Percentiles rank a stretch among this genome's conserved stretches.
phyloP scores from a whole-genome alignment of 2,329 filamentous ascomycete genomes.

The Plenodomus lindquistii region DNA sequence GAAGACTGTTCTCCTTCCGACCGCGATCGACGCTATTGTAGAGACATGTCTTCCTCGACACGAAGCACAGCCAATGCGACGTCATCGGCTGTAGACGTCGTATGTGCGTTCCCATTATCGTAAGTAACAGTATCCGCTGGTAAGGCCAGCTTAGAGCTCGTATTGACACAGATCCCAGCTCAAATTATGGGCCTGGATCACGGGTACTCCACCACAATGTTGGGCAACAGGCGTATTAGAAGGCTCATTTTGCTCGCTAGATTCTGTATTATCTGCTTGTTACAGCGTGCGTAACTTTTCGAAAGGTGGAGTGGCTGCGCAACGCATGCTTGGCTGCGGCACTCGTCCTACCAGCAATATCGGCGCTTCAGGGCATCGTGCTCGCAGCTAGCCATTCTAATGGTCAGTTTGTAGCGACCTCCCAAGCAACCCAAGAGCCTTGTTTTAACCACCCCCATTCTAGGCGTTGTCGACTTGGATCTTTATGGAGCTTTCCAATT shows the following conservation, averaged over 20 bases:
- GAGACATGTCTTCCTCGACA: slow-evolving; percentile 33
- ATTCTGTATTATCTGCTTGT: slow-evolving; percentile 62
- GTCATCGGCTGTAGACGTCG: slow-evolving; percentile 47
- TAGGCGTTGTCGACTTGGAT: slow-evolving; percentile 69
- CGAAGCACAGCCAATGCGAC: slow-evolving; percentile 12
- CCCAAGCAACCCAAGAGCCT: slow-evolving; percentile 9
- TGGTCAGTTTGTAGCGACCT: slow-evolving; percentile 48
- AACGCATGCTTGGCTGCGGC: slow-evolving; percentile 64
- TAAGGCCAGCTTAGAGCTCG: not conserved
- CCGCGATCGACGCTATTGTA: slow-evolving; percentile 31
- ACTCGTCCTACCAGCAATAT: slow-evolving; percentile 65
- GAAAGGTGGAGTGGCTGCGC: slow-evolving; percentile 64
- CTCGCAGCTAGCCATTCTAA: slow-evolving; percentile 63
- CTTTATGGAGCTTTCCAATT: slow-evolving; percentile 70
- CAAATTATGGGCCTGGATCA: slow-evolving; percentile 61
- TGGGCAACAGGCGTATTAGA: slow-evolving; percentile 6
- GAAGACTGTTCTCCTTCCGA: slow-evolving; percentile 9
- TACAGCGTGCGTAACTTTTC: slow-evolving; percentile 62
- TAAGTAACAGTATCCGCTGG: slow-evolving; percentile 15
- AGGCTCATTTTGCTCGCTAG: slow-evolving; percentile 46
- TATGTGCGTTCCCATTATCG: slow-evolving; percentile 62
- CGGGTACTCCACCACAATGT: slow-evolving; percentile 40
- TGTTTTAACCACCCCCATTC: slow-evolving; percentile 10
- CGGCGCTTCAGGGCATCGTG: slow-evolving; percentile 66
- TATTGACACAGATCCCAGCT: not conserved